Conservation (phyloP, 2,329 filamentous ascomycete species). For the Xylariaceae sp. region DNA sequence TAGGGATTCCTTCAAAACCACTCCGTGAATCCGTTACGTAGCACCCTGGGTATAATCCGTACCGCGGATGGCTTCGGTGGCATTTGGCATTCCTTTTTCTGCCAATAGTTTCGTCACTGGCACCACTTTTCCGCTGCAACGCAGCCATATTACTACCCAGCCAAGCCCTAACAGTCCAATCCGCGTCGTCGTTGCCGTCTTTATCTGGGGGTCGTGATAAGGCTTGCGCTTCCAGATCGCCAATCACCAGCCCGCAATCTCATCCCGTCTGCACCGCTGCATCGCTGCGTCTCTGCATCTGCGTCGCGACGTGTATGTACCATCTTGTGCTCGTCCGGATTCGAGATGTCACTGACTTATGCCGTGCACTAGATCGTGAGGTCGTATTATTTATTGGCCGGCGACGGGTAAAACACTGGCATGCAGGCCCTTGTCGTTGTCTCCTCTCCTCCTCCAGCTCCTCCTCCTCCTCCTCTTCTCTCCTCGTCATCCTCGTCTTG, state of each 20-base stretch:
- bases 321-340: not conserved
- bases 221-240: constrained; percentile 26
- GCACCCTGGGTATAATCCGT: not conserved
- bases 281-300: not conserved
- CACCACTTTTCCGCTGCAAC: not conserved
- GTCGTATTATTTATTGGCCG: not conserved
- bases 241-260: constrained; percentile 16
- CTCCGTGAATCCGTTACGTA: no score
- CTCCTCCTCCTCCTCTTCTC: not conserved
- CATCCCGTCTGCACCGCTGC: not conserved
- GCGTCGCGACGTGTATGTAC: not conserved
- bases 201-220: constrained; percentile 32
- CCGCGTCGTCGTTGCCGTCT: constrained; percentile 24
- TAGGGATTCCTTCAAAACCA: no score
- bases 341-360: not conserved
- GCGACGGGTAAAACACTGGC: not conserved
- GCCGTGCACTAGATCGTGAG: not conserved
- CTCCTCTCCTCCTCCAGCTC: not conserved
- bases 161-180: constrained; percentile 18
- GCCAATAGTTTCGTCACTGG: not conserved
- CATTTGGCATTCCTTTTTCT: not conserved
- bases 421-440: not conserved
- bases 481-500: not conserved
- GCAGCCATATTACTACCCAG: not conserved
- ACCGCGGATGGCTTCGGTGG: not conserved